Percentiles rank a stretch among this genome's conserved stretches.
Conservation (phyloP, 2,329 filamentous ascomycete species). For the Xylaria sp. region DNA sequence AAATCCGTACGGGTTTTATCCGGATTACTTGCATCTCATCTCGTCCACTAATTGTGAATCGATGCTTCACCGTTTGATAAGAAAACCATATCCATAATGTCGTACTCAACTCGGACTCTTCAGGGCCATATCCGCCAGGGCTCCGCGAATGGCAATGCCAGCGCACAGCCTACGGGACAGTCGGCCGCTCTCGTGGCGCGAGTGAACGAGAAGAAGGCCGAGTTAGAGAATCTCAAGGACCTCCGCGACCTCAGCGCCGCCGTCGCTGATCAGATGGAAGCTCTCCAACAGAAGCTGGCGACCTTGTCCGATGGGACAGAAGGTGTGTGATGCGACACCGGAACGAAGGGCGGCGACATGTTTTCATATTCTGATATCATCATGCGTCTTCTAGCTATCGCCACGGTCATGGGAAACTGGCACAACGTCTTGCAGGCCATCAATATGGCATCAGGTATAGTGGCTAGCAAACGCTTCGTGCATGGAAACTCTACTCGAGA, state of each 20-base stretch:
- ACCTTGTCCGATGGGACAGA: constrained; percentile 79
- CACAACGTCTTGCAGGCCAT: constrained; percentile 80
- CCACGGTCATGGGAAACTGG: constrained; percentile 81
- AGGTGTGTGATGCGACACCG: constrained; percentile 42
- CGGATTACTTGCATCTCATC: neutral
- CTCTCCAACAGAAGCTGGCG: constrained; percentile 68
- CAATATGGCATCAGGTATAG: constrained; percentile 76
- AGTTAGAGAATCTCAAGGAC: constrained; percentile 73
- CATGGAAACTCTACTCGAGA: neutral
- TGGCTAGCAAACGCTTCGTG: constrained; percentile 3
- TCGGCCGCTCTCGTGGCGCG: constrained; percentile 66
- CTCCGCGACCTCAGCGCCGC: constrained; percentile 73
- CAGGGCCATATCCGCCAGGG: constrained; percentile 63
- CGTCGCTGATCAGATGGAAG: constrained; percentile 76
- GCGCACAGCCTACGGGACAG: constrained; percentile 48
- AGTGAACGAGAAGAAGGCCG: constrained; percentile 80
- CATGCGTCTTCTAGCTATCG: constrained; percentile 55
- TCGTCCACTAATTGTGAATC: neutral
- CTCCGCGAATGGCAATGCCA: constrained; percentile 42
- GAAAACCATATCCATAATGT: constrained; percentile 38
- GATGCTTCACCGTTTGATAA: neutral
- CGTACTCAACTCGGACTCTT: constrained; percentile 51
- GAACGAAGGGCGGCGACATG: neutral
- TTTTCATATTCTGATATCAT: constrained; percentile 13
- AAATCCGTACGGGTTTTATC: too few relatives aligned